Evolutionary conservation across 164 flowering plant species (phyloP).

Genomic region (Chimonanthus praecox): DNA sequence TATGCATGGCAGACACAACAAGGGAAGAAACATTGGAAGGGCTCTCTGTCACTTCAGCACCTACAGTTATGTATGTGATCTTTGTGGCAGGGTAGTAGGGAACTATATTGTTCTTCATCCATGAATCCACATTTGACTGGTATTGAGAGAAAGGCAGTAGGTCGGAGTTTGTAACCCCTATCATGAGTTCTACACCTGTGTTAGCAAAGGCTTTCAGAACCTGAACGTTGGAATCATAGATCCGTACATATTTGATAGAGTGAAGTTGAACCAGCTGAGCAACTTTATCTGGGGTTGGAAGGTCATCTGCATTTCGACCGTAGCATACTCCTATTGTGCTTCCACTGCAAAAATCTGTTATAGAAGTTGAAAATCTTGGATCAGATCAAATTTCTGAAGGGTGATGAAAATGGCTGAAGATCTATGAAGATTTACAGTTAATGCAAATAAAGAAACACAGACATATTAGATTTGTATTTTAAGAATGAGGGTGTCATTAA

Average conservation of each 20-base stretch:
- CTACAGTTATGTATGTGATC: constrained; percentile 82
- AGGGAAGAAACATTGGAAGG: constrained; percentile 48
- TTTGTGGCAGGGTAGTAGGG: constrained; percentile 91
- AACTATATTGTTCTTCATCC: constrained; percentile 76
- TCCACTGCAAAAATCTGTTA: constrained; percentile 53
- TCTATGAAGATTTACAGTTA: background rate
- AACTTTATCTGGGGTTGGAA: constrained; percentile 87
- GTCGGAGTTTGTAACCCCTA: constrained; percentile 75
- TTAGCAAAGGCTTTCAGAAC: constrained; percentile 91
- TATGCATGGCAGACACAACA: constrained; percentile 88
- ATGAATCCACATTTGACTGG: constrained; percentile 85
- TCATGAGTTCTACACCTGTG: constrained; percentile 78
- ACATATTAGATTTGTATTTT: too few relatives aligned
- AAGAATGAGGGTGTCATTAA: background rate
- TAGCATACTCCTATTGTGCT: constrained; percentile 82
- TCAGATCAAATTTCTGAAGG: background rate
- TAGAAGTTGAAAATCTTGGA: constrained; percentile 6
- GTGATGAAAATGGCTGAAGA: background rate
- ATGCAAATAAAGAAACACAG: background rate
- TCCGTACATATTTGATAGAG: constrained; percentile 63
- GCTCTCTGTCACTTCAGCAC: constrained; percentile 86
- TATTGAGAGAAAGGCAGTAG: constrained; percentile 69
- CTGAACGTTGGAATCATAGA: constrained; percentile 81
- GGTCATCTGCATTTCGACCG: constrained; percentile 95
- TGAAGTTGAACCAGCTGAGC: constrained; percentile 64